Evolutionary conservation across 2,329 filamentous ascomycete genomes (phyloP), one percentile per base, ranked within the genome.

Genomic region (Ramularia endophylla): DNA sequence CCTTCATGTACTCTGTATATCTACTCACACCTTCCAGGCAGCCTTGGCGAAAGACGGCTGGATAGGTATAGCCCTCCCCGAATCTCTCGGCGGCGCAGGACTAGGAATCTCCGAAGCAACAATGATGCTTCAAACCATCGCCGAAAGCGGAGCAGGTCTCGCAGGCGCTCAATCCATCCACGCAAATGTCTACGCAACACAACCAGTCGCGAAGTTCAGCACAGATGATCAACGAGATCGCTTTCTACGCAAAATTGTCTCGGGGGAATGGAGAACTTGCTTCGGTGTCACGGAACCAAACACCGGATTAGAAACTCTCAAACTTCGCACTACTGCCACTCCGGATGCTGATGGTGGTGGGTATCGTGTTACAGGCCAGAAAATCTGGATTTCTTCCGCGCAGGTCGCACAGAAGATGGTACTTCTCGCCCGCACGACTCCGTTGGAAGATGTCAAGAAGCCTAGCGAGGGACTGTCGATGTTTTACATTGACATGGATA

Each of bases 241-340:
- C 4, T 83, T 79, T 19, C 73, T 92, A 8, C 80, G 83, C 0
- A 78, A 78, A 37, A 80, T 92, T 43, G 82, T 92, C 28, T 74
- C 74, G 5, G 86, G 86, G 2, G 72, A 79, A 50, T 84, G 74
- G 73, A 70, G 85, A 40, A 79, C 78, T 0, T 92, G 86, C 57
- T 92, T 92, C 51, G 86, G 85, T 9, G 85, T 92, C 35, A 90
- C 85, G n/a, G 86, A 90, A 60, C 85, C 85, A 0, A 82, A 88
- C 49, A 81, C 84, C 0, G 86, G 87, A 0, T 75, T 94, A 1
- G 83, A 94, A 44, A 94, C 86, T 0, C 67, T 89, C 8, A 77
- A 80, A 30, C 67, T 94, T 3, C 73, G 71, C 28, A 90, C 85
- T 0, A 65, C 67, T 5, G 86, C 86, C 0, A 72, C 63, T 20